Evolutionary conservation across 495 filamentous ascomycete species (phyloP), one percentile per base, ranked within the genome.

Genomic region (Penicillium canariense): DNA sequence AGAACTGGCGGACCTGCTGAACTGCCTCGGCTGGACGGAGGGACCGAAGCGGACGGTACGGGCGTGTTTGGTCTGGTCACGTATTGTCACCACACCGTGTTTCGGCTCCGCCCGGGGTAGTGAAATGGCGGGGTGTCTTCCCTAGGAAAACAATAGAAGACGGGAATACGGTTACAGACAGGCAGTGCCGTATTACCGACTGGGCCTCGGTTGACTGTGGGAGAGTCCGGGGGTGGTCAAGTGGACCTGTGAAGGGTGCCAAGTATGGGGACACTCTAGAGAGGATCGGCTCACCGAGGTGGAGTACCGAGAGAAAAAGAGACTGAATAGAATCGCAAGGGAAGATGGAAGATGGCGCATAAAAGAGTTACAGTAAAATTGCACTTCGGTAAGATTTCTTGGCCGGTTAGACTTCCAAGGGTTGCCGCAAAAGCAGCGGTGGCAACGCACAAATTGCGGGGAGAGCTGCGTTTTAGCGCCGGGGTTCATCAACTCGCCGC

Each of bases 121-220:
- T 26, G 0, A 4, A 3, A 5, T 28, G 31, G 48, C 35, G 23
- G 18, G 11, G 18, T 23, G 7, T 12, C 34, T 52, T 48, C 25
- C 60, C 60, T 50, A 45, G 57, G 57, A 34, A 51, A 60, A 56
- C 48, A 8, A 7, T 2, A 1, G 22, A 0, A 48, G 12, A 48
- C 44, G 22, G 35, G 22, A 63, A 54, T 59, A 62, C 60, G 0
- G 23, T 60, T 34, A 61, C 54, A n/a, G n/a, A n/a, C n/a, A n/a
- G n/a, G n/a, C n/a, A n/a, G n/a, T n/a, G n/a, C n/a, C 35, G 47
- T 35, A 28, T 4, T 23, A 26, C 20, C 44, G n/a, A 23, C 38
- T 51, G 60, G 40, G 60, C 63, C 63, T 63, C 60, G 63, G 63
- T 58, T 57, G 50, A 54, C 52, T 50, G 23, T 35, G 39, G 35